phyloP scores from a whole-genome alignment of 2,329 filamentous ascomycete species.

The Rutstroemia sp. region DNA sequence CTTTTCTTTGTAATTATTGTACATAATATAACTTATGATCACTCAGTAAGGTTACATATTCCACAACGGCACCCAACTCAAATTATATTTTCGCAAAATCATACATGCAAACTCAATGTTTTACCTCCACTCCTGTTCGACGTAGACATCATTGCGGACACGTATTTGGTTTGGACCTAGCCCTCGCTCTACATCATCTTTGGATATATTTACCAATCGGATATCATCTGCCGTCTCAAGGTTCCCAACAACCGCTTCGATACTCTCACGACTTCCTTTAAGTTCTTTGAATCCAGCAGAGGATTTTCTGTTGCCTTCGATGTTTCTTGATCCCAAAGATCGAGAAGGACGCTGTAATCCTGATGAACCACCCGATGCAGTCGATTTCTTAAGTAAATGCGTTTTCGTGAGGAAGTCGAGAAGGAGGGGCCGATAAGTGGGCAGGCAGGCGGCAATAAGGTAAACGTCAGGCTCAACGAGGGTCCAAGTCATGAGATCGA shows the following conservation, averaged over 20 bases:
- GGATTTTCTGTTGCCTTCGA: neutral
- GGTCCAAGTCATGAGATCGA: neutral
- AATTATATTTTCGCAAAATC: too few species aligned
- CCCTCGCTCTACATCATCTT: neutral
- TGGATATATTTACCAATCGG: neutral
- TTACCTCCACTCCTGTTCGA: neutral
- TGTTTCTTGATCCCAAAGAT: neutral
- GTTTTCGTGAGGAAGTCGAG: neutral
- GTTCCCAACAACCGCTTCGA: neutral
- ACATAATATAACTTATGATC: too few species aligned
- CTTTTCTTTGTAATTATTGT: too few species aligned
- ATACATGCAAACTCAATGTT: too few species aligned
- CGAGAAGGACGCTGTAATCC: neutral
- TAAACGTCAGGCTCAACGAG: slow-evolving; percentile 3
- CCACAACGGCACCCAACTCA: too few species aligned
- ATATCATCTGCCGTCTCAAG: neutral
- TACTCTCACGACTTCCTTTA: neutral
- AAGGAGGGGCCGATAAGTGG: neutral
- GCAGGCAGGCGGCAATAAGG: slow-evolving; percentile 4
- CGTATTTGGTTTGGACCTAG: neutral
- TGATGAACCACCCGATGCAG: neutral
- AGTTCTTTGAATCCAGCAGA: neutral
- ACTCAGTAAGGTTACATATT: too few species aligned
- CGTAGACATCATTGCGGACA: neutral
- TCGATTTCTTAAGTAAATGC: neutral